Base-by-base conservation (phyloP, 2,329 filamentous ascomycete genomes). In the Ophiostoma sp. region DNA sequence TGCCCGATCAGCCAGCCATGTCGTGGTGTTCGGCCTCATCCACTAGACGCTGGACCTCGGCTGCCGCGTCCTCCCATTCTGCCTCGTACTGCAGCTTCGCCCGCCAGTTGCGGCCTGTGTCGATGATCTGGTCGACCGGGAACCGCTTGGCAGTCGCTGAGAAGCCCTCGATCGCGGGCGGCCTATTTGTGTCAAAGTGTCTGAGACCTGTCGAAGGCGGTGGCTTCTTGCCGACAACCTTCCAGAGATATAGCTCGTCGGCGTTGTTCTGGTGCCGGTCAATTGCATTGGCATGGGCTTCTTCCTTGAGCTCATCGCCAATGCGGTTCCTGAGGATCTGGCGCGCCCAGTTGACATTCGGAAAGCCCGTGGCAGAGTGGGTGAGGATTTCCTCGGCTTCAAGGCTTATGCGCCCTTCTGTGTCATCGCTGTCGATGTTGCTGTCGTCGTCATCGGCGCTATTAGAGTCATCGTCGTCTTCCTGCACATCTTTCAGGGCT, bases 201-300 rank as follows among this genome's bases (percentile, higher is more conserved):
- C 45, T 16, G 6, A 66, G 44, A 11, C 45, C 68, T 47, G 63
- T 75, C 3, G 47, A 36, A 4, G 62, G n/a, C 4, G 0, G 79
- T 2, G 80, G 79, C 44, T 75, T 73, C 72, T 75, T 76, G 55
- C 78, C 78, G 27, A 84, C 70, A 16, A 83, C 69, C 9, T 74
- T 72, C 83, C 83, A 84, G 76, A 85, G 75, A 63, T 77, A 74
- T 40, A 72, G 70, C 72, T 85, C 83, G 44, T 81, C 81, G 38
- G 75, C 72, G 60, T 76, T 76, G 67, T 78, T 80, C 1, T 75
- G 77, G 52, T 76, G 75, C 16, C 75, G 75, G 70, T 85, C 83
- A 14, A 76, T 70, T 3, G 75, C 72, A 40, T 83, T 80, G 0
- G 83, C 82, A 49, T 80, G 76, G 12, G 73, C 75, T 70, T 84